A percentile compares a stretch with the other conserved stretches of the same genome.
Evolutionary conservation across 2,329 filamentous ascomycete species (phyloP).

Genomic region (Penicillium brasilianum): DNA sequence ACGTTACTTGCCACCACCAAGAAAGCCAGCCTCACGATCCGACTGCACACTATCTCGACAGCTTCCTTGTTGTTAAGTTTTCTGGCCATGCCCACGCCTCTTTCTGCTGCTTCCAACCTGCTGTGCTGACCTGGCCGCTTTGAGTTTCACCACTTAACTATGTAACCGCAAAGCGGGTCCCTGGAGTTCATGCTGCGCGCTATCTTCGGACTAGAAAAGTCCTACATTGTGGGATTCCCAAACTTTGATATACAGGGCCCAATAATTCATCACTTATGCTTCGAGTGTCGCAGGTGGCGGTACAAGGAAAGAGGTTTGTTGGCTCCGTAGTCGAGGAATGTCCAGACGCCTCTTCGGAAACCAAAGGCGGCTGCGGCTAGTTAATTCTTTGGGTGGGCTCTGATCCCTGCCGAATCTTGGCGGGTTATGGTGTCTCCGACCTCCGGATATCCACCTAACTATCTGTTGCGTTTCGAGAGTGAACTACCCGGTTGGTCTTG

Average conservation of each 20-base stretch:
- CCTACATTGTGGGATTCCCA: background rate
- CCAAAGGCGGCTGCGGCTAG: background rate
- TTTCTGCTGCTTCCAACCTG: background rate
- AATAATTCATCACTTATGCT: background rate
- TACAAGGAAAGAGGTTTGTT: background rate
- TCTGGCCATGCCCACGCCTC: background rate
- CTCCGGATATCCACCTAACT: background rate
- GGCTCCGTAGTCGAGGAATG: background rate
- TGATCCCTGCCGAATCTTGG: background rate
- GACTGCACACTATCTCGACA: background rate
- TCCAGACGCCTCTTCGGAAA: background rate
- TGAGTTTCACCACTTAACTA: background rate
- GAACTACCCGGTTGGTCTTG: constrained; percentile 2
- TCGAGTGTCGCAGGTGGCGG: background rate
- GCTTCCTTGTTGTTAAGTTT: background rate
- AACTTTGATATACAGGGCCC: background rate
- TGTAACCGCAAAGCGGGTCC: background rate
- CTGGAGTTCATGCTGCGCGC: background rate
- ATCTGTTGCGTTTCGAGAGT: background rate
- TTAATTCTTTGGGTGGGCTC: background rate
- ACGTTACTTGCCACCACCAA: background rate
- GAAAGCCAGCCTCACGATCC: background rate
- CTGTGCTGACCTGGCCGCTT: background rate
- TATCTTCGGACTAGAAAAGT: background rate
- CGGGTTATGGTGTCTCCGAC: background rate